A percentile compares a stretch with the other conserved stretches of the same genome.
These are phyloP conservation scores for Paramyrothecium roridum DNA, from an alignment of 2,329 filamentous ascomycete genomes.

Conservation along the genomic window DNA sequence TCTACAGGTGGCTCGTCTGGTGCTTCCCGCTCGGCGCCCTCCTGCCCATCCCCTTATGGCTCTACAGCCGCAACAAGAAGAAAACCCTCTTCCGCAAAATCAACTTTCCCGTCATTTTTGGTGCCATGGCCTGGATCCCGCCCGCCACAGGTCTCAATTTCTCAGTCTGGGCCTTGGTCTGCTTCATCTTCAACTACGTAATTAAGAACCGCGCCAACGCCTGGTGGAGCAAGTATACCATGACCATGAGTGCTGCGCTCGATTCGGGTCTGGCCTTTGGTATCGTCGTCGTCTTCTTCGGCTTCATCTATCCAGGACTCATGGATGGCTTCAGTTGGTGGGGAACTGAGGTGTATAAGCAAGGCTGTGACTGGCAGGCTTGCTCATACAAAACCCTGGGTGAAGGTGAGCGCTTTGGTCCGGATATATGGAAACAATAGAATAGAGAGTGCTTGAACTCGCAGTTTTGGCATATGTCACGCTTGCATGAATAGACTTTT, in stretches of 20 bases:
- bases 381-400: constrained; percentile 66
- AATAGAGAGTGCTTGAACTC: not conserved
- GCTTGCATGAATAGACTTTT: not conserved
- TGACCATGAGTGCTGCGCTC: constrained; percentile 80
- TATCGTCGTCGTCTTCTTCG: constrained; percentile 81
- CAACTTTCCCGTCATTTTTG: constrained; percentile 80
- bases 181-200: constrained; percentile 78
- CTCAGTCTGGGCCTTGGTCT: constrained; percentile 81
- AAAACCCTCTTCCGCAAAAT: constrained; percentile 69
- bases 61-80: constrained; percentile 59
- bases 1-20: constrained; percentile 76
- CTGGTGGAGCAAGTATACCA: constrained; percentile 92
- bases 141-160: constrained; percentile 86
- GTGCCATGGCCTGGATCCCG: constrained; percentile 81
- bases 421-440: constrained; percentile 49
- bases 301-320: constrained; percentile 76
- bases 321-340: constrained; percentile 77
- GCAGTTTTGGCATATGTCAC: not conserved
- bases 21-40: constrained; percentile 76
- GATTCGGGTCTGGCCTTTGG: constrained; percentile 82
- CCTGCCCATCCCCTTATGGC: constrained; percentile 71
- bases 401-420: constrained; percentile 65
- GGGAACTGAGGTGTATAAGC: constrained; percentile 83
- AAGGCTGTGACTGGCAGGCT: constrained; percentile 81
- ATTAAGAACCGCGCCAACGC: constrained; percentile 65